Evolutionary conservation across 1,139 yeast genomes (phyloP), one percentile per base, ranked within the genome.

Genomic region (Kurtzmaniella quercitrusa): DNA sequence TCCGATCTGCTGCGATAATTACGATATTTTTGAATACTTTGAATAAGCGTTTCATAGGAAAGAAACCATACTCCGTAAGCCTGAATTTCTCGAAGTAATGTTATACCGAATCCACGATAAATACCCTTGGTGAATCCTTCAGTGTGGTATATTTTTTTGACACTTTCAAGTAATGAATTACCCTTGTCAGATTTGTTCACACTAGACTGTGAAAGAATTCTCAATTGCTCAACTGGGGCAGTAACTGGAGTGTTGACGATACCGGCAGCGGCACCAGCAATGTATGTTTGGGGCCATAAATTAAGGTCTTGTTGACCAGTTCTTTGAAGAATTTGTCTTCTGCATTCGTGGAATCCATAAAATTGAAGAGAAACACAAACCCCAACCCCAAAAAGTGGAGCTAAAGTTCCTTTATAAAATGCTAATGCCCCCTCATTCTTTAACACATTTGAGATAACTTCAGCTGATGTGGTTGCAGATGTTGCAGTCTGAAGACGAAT

Each of bases 21-120:
- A 37, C 63, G 59, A 11, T 52, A 51, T 26, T 57, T 54, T 30
- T 67, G 60, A 16, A 78, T 66, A 42, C 61, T 58, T 40, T 66
- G 67, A 54, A 85, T 78, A 42, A 85, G 61, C 36, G 68, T 71
- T 56, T 86, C 95, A 57, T 82, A 86, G 0, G 89, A 71, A 47
- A 83, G 63, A 52, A 86, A 86, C 94, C 94, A 86, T 14, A 84
- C 81, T 14, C 95, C 95, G 53, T 85, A 85, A 0, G 93, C 91
- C 56, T 86, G 94, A 8, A 81, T 70, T 55, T 86, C 95, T 50
- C 94, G 69, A 3, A 78, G 42, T 2, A 82, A 54, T 0, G 94
- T 85, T 42, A 85, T 74, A 5, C 70, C 62, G 22, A 70, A 65
- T 0, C 91, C 91, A 45, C 91, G 65, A 52, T 73, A 82, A 2